Conservation (phyloP, 257 asterid genomes). For the Rhazya stricta region DNA sequence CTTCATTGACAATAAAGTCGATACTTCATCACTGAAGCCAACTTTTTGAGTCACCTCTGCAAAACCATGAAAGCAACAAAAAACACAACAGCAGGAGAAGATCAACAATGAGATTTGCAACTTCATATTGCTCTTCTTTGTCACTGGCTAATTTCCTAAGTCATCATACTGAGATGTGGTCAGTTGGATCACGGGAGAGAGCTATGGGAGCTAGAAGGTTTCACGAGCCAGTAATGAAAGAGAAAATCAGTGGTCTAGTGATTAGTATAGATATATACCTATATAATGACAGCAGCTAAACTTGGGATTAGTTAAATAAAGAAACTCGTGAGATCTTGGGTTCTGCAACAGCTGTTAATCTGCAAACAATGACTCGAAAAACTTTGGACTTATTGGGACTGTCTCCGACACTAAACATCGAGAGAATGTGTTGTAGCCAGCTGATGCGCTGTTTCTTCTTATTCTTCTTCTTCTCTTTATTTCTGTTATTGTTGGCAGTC, state of each 20-base stretch:
- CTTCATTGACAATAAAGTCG: conserved; percentile 47
- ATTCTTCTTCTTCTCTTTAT: conserved; percentile 16
- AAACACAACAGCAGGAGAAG: conserved; percentile 23
- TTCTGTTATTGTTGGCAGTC: conserved; percentile 25
- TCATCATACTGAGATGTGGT: conserved; percentile 24
- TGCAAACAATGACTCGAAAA: conserved; percentile 36
- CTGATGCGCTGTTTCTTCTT: conserved; percentile 21
- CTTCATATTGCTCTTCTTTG: conserved; percentile 34
- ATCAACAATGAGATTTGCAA: conserved; percentile 23
- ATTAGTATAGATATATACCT: conserved; percentile 20
- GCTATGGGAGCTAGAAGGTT: conserved; percentile 1
- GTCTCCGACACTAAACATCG: conserved; percentile 70
- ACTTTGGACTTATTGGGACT: conserved; percentile 49
- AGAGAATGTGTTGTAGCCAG: conserved; percentile 51
- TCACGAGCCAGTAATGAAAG: conserved; percentile 17
- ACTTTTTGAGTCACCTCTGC: conserved; percentile 17
- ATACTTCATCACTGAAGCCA: conserved; percentile 30
- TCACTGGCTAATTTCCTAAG: conserved; percentile 7
- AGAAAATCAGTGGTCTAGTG: conserved; percentile 22
- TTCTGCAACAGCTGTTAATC: conserved; percentile 57
- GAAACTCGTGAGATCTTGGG: conserved; percentile 69
- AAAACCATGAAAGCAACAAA: conserved; percentile 16
- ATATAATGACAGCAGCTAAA: conserved; percentile 16
- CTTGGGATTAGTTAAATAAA: conserved; percentile 24
- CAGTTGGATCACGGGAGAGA: conserved; percentile 25